Percentiles rank a stretch among this genome's conserved stretches.
These are phyloP conservation scores for Myxozyma nipponensis DNA, from an alignment of 805 yeast species.

Conservation along the genomic window DNA sequence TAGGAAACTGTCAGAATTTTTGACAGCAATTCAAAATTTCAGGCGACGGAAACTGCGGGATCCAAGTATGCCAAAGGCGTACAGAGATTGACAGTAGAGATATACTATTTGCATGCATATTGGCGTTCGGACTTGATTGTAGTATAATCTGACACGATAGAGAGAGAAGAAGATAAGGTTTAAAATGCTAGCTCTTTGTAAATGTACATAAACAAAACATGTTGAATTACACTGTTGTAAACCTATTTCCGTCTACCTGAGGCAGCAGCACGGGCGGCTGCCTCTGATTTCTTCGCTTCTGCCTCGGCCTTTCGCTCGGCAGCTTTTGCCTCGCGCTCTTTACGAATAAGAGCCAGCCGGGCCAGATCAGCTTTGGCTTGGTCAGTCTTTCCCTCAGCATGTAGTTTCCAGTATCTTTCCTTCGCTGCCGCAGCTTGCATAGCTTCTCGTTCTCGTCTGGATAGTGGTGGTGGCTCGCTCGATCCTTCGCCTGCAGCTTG, in stretches of 20 bases:
- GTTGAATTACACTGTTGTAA: too few species aligned
- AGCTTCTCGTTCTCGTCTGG: conserved; percentile 27
- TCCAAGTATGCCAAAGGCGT: too few species aligned
- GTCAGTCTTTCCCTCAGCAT: conserved; percentile 44
- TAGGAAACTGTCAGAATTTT: not conserved
- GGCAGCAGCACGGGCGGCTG: conserved; percentile 9
- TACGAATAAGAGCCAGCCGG: conserved; percentile 46
- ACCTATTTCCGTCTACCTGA: conserved; percentile 2
- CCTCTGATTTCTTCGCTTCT: conserved; percentile 23
- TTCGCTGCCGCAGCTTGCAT: conserved; percentile 28
- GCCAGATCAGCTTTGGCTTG: conserved; percentile 54
- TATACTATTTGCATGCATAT: too few species aligned
- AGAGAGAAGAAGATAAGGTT: too few species aligned
- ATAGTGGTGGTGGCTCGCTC: conserved; percentile 3
- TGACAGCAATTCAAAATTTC: conserved; percentile 1
- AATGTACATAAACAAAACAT: too few species aligned
- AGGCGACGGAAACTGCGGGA: conserved; percentile 10
- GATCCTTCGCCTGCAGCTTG: not conserved
- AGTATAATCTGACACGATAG: too few species aligned
- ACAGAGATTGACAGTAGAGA: too few species aligned
- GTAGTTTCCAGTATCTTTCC: conserved; percentile 27
- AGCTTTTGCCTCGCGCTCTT: conserved; percentile 27
- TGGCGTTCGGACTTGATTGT: too few species aligned
- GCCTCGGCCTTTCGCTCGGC: conserved; percentile 22
- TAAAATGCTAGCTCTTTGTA: too few species aligned